Base-by-base conservation (phyloP, 495 filamentous ascomycete species). In the Cercophora samala region DNA sequence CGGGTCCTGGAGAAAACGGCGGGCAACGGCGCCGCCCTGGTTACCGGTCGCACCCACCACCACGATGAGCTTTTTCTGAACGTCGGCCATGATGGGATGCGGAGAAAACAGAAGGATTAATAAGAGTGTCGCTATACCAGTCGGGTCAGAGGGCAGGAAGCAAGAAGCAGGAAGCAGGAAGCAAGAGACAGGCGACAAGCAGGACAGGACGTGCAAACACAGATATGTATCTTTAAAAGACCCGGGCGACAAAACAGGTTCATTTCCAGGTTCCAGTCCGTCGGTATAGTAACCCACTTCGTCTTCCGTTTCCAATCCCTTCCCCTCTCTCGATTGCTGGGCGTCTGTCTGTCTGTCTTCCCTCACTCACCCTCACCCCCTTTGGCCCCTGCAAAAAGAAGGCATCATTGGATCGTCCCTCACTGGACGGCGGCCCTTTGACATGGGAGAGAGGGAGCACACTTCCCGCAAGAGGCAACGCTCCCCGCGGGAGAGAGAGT, bases 21-120 rank as follows among this genome's bases (percentile, higher is more conserved):
- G 66, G 22, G 75, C 79, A 22, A 83, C 79, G 8, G 78, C 79
- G 32, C 75, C 75, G 66, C 80, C 81, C 66, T 83, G 81, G 60
- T 74, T 80, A 37, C 81, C 81, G 8, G 81, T 83, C 4, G 76
- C 76, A 8, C 81, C 79, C 46, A 82, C 65, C 59, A 82, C 75
- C 54, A 67, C 67, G 46, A 81, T 70, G 65, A 80, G 69, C 56
- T 81, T 81, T 66, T 69, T 74, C 1, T 62, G 5, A 2, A 37
- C 18, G 22, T 61, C 26, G 53, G 23, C 11, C 51, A 62, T 42
- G 23, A 32, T 25, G 51, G 23, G 21, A 46, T 23, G 9, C 26
- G 37, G 6, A 32, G 42, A 6, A 19, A 56, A 56, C n/a, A 56
- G 8, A 22, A 22, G 18, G 18, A 56, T 19, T 21, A 5, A 56